These are phyloP conservation scores for Hypoxylon perforatum DNA, from an alignment of 495 filamentous ascomycete genomes.

Conservation along the genomic window DNA sequence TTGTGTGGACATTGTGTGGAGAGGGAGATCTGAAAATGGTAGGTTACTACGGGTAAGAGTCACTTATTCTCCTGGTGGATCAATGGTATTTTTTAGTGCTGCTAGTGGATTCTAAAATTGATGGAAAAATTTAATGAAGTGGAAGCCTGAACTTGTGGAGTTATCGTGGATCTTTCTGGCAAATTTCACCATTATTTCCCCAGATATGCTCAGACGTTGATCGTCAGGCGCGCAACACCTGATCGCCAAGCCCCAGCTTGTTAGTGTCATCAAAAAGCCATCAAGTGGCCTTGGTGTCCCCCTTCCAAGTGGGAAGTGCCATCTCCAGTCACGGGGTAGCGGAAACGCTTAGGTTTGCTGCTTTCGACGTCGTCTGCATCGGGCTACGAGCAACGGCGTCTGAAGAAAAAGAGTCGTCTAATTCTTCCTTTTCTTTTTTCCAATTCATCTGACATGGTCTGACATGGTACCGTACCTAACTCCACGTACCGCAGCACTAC, in stretches of 20 bases:
- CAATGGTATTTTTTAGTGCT: constrained; percentile 7
- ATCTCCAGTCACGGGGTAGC: constrained; percentile 10
- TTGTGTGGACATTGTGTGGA: constrained; percentile 26
- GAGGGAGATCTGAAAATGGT: constrained; percentile 32
- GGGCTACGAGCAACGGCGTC: constrained; percentile 27
- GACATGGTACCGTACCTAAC: not conserved
- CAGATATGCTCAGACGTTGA: constrained; percentile 41
- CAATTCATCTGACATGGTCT: not conserved
- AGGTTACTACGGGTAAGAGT: constrained; percentile 15
- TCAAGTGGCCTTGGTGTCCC: not conserved
- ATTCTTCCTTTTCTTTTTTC: not conserved
- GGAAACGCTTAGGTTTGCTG: constrained; percentile 8
- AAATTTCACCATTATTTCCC: constrained; percentile 37
- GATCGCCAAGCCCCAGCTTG: constrained; percentile 33
- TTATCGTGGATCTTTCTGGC: not conserved
- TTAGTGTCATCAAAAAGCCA: constrained; percentile 10
- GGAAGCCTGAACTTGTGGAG: too few relatives aligned
- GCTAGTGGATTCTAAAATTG: constrained; percentile 14
- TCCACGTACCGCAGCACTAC: not conserved
- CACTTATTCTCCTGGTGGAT: constrained; percentile 20
- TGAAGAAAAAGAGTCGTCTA: constrained; percentile 6
- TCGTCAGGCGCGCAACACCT: constrained; percentile 38
- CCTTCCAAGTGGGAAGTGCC: too few relatives aligned
- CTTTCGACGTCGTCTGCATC: constrained; percentile 17
- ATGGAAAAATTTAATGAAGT: constrained; percentile 5